These are phyloP conservation scores for Cryomyces antarcticus DNA, from an alignment of 495 filamentous ascomycete genomes.

Conservation along the genomic window DNA sequence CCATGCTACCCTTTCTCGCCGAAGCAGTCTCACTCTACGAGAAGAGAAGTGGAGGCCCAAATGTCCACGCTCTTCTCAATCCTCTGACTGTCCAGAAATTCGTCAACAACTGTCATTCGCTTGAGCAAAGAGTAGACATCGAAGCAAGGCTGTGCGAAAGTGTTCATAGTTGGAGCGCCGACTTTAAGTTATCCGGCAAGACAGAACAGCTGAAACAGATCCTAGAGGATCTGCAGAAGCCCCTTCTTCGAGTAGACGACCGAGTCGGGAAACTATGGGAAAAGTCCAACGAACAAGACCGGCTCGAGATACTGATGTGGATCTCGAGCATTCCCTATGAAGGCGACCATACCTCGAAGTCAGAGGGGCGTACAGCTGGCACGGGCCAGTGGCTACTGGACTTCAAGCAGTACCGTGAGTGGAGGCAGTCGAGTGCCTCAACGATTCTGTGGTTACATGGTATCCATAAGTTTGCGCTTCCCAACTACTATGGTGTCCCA, in stretches of 20 bases:
- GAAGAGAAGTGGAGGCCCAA: not conserved
- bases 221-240: not conserved
- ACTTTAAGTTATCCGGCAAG: not conserved
- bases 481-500: not conserved
- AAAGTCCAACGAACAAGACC: not conserved
- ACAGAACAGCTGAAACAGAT: not conserved
- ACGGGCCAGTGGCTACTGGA: not conserved
- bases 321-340: not conserved
- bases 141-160: not conserved
- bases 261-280: not conserved
- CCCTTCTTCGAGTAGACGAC: not conserved
- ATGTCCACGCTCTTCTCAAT: not conserved
- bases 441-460: conserved; percentile 2
- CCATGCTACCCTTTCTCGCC: conserved; percentile 1
- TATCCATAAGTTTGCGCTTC: not conserved
- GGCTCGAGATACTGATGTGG: not conserved
- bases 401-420: not conserved
- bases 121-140: not conserved
- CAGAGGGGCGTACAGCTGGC: not conserved
- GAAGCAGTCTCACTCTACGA: not conserved
- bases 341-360: not conserved
- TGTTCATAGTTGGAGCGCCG: not conserved
- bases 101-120: not conserved
- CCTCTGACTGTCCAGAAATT: not conserved
- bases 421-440: conserved; percentile 1